These are phyloP conservation scores for Trichoderma oligosporum DNA, from an alignment of 2,329 filamentous ascomycete genomes.

Conservation along the genomic window DNA sequence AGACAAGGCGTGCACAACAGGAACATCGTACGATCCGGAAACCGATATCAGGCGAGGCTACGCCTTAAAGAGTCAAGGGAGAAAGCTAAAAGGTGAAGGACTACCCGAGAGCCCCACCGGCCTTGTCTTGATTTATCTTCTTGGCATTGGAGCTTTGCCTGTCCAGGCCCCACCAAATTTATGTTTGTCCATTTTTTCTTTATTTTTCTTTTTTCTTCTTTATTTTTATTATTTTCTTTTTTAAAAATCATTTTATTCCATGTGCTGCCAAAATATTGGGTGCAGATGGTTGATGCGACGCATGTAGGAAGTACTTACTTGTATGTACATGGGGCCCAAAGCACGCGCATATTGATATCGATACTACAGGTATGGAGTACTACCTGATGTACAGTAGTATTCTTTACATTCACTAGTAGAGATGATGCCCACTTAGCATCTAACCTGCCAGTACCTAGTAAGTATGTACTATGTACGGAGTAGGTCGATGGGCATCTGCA, in stretches of 20 bases:
- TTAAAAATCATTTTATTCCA: too few species aligned
- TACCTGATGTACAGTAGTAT: not conserved
- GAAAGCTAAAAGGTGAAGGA: constrained; percentile 10
- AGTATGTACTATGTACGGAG: too few species aligned
- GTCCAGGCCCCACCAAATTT: constrained; percentile 2
- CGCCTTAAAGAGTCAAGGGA: constrained; percentile 24
- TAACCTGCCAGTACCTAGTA: too few species aligned
- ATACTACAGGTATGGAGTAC: too few species aligned
- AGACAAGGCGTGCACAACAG: constrained; percentile 19
- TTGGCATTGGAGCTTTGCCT: not conserved
- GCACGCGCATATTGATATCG: constrained; percentile 14
- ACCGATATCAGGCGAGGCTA: constrained; percentile 30
- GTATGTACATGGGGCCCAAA: too few species aligned
- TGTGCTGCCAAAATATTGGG: too few species aligned
- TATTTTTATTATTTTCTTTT: too few species aligned
- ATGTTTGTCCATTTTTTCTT: not conserved
- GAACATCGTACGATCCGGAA: constrained; percentile 34
- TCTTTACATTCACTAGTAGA: not conserved
- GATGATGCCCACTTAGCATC: too few species aligned
- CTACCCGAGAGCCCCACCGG: constrained; percentile 1
- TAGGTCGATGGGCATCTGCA: too few species aligned
- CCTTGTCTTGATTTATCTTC: not conserved
- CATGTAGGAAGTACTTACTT: too few species aligned
- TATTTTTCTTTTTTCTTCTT: too few species aligned
- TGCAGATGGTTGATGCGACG: too few species aligned